Percentiles rank a stretch among this genome's conserved stretches.
Evolutionary conservation across 768 basidiomycete species (phyloP).

Genomic region (Fibroporia radiculosa): DNA sequence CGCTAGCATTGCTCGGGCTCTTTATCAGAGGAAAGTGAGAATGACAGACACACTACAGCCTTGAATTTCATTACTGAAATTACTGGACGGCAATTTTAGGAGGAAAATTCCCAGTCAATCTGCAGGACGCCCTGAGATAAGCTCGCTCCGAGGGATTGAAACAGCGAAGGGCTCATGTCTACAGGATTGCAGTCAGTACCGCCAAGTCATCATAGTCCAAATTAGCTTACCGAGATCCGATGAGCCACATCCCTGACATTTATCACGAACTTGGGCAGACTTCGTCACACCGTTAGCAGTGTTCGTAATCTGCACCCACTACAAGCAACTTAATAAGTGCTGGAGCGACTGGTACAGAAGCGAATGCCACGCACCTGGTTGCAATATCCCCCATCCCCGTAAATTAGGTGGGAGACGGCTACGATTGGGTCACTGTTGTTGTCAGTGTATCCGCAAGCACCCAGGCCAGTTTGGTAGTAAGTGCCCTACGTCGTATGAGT

Average conservation of each 20-base stretch:
- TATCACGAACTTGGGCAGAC: slow-evolving; percentile 45
- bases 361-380: slow-evolving; percentile 38
- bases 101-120: no score
- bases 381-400: slow-evolving; percentile 49
- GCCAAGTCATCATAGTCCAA: slow-evolving; percentile 14
- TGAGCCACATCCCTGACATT: slow-evolving; percentile 46
- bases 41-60: no score
- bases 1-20: no score
- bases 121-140: slow-evolving; percentile 43
- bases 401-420: slow-evolving; percentile 50
- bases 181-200: not conserved
- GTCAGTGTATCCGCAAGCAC: slow-evolving; percentile 57
- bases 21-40: no score
- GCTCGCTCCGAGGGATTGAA: slow-evolving; percentile 37
- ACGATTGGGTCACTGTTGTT: slow-evolving; percentile 45
- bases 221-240: slow-evolving; percentile 42
- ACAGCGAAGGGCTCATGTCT: slow-evolving; percentile 60
- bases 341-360: not conserved
- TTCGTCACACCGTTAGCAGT: slow-evolving; percentile 38
- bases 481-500: no score
- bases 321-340: slow-evolving; percentile 2
- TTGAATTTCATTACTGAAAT: no score
- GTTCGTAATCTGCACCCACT: slow-evolving; percentile 59
- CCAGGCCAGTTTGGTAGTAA: slow-evolving; percentile 51
- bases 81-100: no score